Percentiles rank a stretch among this genome's conserved stretches.
These are phyloP conservation scores for Labyrinthula sp. DNA, from an alignment of 352 stramenopile species.

Conservation along the genomic window DNA sequence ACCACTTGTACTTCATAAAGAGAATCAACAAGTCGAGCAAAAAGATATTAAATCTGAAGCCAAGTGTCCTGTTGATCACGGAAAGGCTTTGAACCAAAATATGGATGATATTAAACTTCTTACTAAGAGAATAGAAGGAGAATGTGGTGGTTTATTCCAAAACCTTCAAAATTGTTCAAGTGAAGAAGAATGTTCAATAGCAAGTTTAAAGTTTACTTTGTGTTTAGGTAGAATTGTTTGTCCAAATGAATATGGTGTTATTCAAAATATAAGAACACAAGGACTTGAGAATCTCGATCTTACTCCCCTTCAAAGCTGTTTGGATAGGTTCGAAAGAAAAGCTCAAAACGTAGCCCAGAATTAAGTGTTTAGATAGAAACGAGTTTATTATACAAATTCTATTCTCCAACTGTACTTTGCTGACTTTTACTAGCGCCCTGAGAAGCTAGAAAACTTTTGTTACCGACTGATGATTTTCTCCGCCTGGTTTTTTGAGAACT, in stretches of 20 bases:
- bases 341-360: no score
- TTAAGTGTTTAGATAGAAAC: no score
- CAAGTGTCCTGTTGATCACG: conserved; percentile 27
- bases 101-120: conserved; percentile 2
- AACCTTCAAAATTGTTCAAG: conserved; percentile 49
- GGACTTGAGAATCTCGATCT: no score
- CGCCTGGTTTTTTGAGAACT: no score
- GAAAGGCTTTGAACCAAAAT: conserved; percentile 31
- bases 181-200: conserved; percentile 54
- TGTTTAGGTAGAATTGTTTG: conserved; percentile 65
- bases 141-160: conserved; percentile 53
- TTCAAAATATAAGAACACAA: no score
- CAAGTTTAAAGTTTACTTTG: conserved; percentile 55
- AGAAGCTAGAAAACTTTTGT: no score
- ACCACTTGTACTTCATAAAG: conserved; percentile 39
- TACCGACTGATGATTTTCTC: no score
- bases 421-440: no score
- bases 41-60: conserved; percentile 44
- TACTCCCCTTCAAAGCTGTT: no score
- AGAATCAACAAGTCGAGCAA: conserved; percentile 23
- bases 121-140: conserved; percentile 41
- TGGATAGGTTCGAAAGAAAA: no score
- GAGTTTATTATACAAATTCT: no score
- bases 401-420: no score
- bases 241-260: conserved; percentile 41